Base-by-base conservation (phyloP, 106 monocot species). In the Ottelia alismoides region DNA sequence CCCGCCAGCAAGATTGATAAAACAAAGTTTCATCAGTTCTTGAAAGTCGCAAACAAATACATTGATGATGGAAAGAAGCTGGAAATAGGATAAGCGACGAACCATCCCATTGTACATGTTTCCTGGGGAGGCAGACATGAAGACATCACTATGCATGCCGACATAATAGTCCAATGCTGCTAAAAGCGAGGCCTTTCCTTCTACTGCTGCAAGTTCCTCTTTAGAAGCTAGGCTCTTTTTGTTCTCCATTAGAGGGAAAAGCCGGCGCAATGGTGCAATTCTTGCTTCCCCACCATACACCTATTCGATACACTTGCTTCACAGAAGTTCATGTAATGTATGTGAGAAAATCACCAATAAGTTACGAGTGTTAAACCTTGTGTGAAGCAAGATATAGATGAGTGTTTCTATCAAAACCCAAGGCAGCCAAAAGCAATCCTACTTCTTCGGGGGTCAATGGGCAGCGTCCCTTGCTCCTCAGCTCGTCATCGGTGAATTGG, bases 91-190 rank as follows among this genome's bases (percentile, higher is more conserved):
- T n/a, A n/a, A n/a, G n/a, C n/a, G n/a, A n/a, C n/a, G n/a, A n/a
- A 92, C 92, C 70, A 92, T 58, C 18, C 81, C 92, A 71, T 92
- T 92, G 58, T 92, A 85, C 85, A 92, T 85, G 49, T 92, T 85
- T n/a, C 91, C 91, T 0, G 91, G 91, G 22, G 91, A 91, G 20
- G 91, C 91, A 2, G 91, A 91, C 24, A 85, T 85, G 70, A 91
- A 85, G 1, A 91, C 52, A 28, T 91, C 81, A 26, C 81, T 85
- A n/a, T 78, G 74, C 70, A 85, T 72, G 81, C 91, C 85, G 20
- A 91, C 85, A 47, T 78, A 81, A 52, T 78, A 91, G 70, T 91
- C 91, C 28, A 91, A 72, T 26, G 91, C 91, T 51, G 91, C 85
- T 48, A 85, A 66, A 55, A 91, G 81, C 67, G 91, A 91, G 63